A percentile compares a stretch with the other conserved stretches of the same genome.
These are phyloP conservation scores for Sapria himalayana DNA, from an alignment of 345 rosid species.

Conservation along the genomic window DNA sequence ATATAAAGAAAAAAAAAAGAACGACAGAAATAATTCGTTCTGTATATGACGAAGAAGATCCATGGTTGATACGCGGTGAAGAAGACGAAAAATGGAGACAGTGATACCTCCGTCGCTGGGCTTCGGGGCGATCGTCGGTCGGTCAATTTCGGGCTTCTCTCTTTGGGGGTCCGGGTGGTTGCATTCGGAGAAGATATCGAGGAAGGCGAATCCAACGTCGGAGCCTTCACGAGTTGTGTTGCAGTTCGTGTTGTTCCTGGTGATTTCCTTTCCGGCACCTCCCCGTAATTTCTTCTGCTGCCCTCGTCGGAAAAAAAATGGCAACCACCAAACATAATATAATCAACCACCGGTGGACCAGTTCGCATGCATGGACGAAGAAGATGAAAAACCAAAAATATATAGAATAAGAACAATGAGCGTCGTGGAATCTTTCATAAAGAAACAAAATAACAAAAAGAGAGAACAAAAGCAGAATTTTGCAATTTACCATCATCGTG, in stretches of 20 bases:
- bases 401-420: too few relatives aligned
- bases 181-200: conserved; percentile 32
- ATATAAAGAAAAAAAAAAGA: conserved; percentile 3
- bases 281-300: conserved; percentile 31
- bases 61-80: not conserved
- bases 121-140: conserved; percentile 58
- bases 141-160: conserved; percentile 43
- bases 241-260: conserved; percentile 45
- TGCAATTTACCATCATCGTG: too few relatives aligned
- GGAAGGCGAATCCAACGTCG: conserved; percentile 24
- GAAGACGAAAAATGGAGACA: not conserved
- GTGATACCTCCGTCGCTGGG: conserved; percentile 50
- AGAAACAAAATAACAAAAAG: too few relatives aligned
- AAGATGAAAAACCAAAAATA: not conserved
- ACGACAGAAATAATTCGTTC: not conserved
- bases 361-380: too few relatives aligned
- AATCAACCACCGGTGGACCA: too few relatives aligned
- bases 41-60: not conserved
- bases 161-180: conserved; percentile 37
- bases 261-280: conserved; percentile 56
- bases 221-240: conserved; percentile 38
- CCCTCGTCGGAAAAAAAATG: conserved; percentile 1
- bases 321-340: conserved; percentile 3
- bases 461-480: too few relatives aligned
- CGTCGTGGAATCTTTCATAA: too few relatives aligned